Conservation (phyloP, 1,284 basidiomycete genomes). For the Tetrapyrgos nigripes region DNA sequence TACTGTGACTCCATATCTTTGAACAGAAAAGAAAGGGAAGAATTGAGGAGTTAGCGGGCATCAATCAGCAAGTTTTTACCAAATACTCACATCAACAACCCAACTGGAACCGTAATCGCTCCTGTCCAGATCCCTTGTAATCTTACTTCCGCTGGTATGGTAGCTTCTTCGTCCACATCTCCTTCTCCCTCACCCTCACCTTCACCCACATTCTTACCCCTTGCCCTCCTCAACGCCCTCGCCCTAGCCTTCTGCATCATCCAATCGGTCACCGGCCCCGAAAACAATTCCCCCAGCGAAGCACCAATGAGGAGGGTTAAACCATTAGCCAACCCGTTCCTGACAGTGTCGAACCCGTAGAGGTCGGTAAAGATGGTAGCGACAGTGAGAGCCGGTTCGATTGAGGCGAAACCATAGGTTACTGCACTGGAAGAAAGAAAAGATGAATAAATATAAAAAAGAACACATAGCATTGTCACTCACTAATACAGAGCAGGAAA, state of each 20-base stretch:
- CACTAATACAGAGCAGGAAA: conserved; percentile 43
- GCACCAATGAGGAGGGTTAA: conserved; percentile 40
- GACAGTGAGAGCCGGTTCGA: conserved; percentile 41
- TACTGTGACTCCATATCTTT: conserved; percentile 38
- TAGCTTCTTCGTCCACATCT: conserved; percentile 19
- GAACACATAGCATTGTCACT: conserved; percentile 7
- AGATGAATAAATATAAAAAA: neutral
- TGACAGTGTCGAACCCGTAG: conserved; percentile 39
- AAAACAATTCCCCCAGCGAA: conserved; percentile 38
- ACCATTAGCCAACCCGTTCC: conserved; percentile 42
- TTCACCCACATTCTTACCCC: too few species aligned
- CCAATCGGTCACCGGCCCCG: conserved; percentile 39
- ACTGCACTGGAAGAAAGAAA: conserved; percentile 29
- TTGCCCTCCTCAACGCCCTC: conserved; percentile 21
- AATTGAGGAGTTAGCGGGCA: too few species aligned
- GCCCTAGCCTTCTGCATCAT: conserved; percentile 40
- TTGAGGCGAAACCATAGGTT: conserved; percentile 41
- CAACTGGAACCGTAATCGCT: conserved; percentile 37
- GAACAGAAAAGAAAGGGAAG: too few species aligned
- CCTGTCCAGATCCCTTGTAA: conserved; percentile 44
- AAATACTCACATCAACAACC: conserved; percentile 36
- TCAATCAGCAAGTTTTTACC: too few species aligned
- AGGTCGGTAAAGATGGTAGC: conserved; percentile 38
- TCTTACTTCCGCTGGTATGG: conserved; percentile 36
- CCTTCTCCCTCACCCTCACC: too few species aligned